phyloP scores from a whole-genome alignment of 225 moss, liverwort and hornwort species.

The Marchantia polymorpha region DNA sequence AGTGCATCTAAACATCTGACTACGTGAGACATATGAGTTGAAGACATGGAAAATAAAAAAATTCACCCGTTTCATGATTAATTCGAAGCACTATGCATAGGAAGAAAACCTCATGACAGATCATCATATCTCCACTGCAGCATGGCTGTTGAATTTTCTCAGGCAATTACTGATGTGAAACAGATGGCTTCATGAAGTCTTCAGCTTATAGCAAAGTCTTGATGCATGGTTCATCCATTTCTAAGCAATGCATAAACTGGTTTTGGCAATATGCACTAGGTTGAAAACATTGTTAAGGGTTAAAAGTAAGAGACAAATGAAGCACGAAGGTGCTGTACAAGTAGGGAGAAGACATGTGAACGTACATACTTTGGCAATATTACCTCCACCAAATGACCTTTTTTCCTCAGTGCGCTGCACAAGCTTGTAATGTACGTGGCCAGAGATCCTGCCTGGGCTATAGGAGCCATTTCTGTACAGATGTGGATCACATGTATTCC shows the following conservation, averaged over 20 bases:
- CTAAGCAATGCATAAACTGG: too few species aligned
- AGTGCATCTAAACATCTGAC: not conserved
- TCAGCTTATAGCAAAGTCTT: too few species aligned
- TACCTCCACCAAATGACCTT: conserved; percentile 74
- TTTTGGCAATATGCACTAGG: too few species aligned
- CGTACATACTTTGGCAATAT: conserved; percentile 67
- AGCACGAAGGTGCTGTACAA: not conserved
- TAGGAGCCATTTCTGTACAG: conserved; percentile 68
- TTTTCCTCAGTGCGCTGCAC: conserved; percentile 54
- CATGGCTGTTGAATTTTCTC: not conserved
- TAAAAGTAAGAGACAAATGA: not conserved
- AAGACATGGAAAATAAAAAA: not conserved
- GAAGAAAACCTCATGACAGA: not conserved
- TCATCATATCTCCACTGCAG: not conserved
- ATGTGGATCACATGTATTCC: conserved; percentile 61
- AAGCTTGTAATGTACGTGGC: conserved; percentile 52
- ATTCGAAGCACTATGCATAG: not conserved
- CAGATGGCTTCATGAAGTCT: too few species aligned
- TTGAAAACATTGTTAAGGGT: too few species aligned
- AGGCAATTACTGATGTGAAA: not conserved
- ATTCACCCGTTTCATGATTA: not conserved
- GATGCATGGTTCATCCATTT: too few species aligned
- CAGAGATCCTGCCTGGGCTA: conserved; percentile 46
- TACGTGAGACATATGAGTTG: not conserved
- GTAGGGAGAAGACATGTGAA: conserved; percentile 8